phyloP scores from a whole-genome alignment of 768 basidiomycete species.

The Trametes cubensis region DNA sequence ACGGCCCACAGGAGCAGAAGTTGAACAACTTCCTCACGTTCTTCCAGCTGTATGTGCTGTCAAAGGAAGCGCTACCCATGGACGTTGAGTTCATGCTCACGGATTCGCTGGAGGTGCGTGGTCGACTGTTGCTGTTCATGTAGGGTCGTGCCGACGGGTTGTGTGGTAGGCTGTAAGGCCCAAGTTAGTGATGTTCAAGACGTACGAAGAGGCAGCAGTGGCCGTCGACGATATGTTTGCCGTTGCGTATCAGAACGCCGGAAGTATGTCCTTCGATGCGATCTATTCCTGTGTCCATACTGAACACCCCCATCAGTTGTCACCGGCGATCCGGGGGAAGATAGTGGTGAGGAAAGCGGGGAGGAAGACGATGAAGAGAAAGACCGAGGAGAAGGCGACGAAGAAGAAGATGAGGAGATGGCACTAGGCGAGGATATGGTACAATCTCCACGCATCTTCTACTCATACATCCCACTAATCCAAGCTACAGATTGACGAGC shows the following conservation, averaged over 20 bases:
- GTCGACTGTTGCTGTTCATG: background rate
- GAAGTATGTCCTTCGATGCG: conserved; percentile 42
- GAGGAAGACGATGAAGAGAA: conserved; percentile 54
- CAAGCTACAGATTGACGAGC: conserved; percentile 55
- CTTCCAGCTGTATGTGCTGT: conserved; percentile 94
- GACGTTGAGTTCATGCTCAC: conserved; percentile 97
- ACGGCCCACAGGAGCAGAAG: conserved; percentile 89
- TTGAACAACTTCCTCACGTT: conserved; percentile 90
- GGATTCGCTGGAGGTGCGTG: conserved; percentile 85
- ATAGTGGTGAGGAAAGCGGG: conserved; percentile 67
- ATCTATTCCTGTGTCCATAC: conserved; percentile 21
- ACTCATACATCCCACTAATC: background rate
- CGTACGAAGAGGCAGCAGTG: conserved; percentile 79
- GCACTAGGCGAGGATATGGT: conserved; percentile 57
- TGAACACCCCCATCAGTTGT: conserved; percentile 18
- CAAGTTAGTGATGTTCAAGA: conserved; percentile 69
- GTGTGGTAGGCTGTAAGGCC: conserved; percentile 77
- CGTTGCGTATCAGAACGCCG: conserved; percentile 60
- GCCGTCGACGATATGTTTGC: conserved; percentile 92
- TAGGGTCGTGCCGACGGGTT: background rate
- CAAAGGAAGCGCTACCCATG: conserved; percentile 91
- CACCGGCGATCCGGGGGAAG: conserved; percentile 40
- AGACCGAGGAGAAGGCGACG: conserved; percentile 48
- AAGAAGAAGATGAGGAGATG: conserved; percentile 70
- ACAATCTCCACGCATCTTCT: conserved; percentile 25